Percentiles rank a stretch among this genome's conserved stretches.
Evolutionary conservation across 352 stramenopile species (phyloP).

Genomic region (Globisporangium perplexum): DNA sequence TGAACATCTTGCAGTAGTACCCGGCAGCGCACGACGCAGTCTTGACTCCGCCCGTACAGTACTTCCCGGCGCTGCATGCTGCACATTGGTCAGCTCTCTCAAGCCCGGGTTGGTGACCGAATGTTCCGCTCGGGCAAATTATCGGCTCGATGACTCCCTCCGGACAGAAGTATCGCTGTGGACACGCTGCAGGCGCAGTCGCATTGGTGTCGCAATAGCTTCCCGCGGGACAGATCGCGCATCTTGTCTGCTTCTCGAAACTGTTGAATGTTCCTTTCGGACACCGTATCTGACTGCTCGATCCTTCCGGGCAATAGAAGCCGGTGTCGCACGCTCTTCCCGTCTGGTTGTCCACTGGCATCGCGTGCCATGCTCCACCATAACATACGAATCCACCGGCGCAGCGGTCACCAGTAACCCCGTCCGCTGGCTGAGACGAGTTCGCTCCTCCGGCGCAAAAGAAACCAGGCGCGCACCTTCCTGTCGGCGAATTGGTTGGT

Average conservation of each 20-base stretch:
- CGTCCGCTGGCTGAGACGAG: conserved; percentile 32
- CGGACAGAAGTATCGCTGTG: conserved; percentile 67
- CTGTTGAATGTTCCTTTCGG: conserved; percentile 67
- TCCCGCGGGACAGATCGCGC: conserved; percentile 46
- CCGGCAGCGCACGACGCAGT: conserved; percentile 73
- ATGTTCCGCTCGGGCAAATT: conserved; percentile 78
- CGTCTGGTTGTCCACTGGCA: conserved; percentile 48
- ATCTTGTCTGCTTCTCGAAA: conserved; percentile 35
- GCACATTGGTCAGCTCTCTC: conserved; percentile 47
- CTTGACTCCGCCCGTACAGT: conserved; percentile 66
- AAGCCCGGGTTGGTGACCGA: conserved; percentile 46
- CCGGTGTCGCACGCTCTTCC: conserved; percentile 52
- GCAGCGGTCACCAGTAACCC: conserved; percentile 42
- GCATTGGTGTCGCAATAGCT: conserved; percentile 68
- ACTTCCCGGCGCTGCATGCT: conserved; percentile 63
- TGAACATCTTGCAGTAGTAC: conserved; percentile 78
- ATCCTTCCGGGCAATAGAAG: conserved; percentile 65
- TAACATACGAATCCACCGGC: conserved; percentile 52
- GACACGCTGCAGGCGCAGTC: conserved; percentile 41
- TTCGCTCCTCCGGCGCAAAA: conserved; percentile 55
- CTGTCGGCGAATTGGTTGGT: conserved; percentile 48
- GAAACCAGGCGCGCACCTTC: conserved; percentile 52
- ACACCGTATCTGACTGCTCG: conserved; percentile 41
- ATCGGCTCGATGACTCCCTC: conserved; percentile 33
- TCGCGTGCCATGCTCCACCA: conserved; percentile 40